Evolutionary conservation across 1,284 basidiomycete genomes (phyloP), one percentile per base, ranked within the genome.

Genomic region (Caloboletus inedulis): DNA sequence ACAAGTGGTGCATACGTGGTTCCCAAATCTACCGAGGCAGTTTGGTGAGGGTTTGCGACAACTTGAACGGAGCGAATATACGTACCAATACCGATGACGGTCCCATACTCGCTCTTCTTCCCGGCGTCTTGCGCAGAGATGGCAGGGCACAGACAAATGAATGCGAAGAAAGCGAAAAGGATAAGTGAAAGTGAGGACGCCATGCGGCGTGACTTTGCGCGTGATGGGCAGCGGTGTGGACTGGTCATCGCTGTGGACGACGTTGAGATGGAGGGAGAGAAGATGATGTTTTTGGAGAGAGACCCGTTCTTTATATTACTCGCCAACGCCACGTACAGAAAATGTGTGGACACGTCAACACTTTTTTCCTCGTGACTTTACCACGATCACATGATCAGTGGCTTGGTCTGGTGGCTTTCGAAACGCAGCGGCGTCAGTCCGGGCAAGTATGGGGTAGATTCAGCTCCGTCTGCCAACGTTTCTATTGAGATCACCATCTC

Each of bases 1-100:
- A 54, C 30, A 23, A 53, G 35, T 8, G 19, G 48, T 36, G 65
- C 81, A 55, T 77, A 89, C 79, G 87, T 91, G 56, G 88, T 91
- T 73, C 88, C 89, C 74, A 90, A 75, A 76, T 90, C 88, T 89
- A 56, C 3, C 50, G 5, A 25, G 21, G 7, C 46, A n/a, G 18
- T 33, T 21, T 5, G 21, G 23, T 75, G 10, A 71, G 60, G 9
- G 43, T 13, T 31, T 12, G 0, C 4, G 2, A 4, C 29, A 2
- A 13, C 2, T 7, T 2, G 19, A 55, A 14, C 31, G 3, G 18
- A 21, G 14, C 29, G 39, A 19, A 23, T 42, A n/a, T 35, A 80
- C 85, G 61, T 64, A 89, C 91, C 94, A 69, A 97, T 97, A 81
- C 92, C 94, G 72, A 97, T 97, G 44, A 98, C 94, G 42, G 89